These are phyloP conservation scores for Neurospora sublineolata DNA, from an alignment of 495 filamentous ascomycete species.

Conservation along the genomic window DNA sequence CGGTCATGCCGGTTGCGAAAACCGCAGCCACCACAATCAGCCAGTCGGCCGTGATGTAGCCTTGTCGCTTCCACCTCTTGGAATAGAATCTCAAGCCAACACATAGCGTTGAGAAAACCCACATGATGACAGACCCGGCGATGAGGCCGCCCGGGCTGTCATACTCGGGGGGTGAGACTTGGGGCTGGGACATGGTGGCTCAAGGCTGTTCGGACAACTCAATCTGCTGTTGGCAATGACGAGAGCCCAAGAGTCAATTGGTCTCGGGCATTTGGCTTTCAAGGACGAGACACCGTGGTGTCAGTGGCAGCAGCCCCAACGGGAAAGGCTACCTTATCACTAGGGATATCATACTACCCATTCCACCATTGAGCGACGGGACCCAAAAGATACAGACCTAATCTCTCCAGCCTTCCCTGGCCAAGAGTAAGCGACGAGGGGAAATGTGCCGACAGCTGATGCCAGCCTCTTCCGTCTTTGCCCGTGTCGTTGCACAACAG, in stretches of 20 bases:
- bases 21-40: constrained; percentile 2
- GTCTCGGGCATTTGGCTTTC: neutral
- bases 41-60: constrained; percentile 6
- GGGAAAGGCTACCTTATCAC: neutral
- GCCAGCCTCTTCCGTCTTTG: neutral
- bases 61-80: constrained; percentile 5
- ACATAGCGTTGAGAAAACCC: neutral
- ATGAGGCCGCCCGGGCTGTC: constrained; percentile 5
- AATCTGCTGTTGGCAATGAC: neutral
- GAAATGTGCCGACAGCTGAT: neutral
- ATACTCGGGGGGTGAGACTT: neutral
- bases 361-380: neutral
- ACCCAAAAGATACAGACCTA: neutral
- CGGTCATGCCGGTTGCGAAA: constrained; percentile 3
- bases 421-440: neutral
- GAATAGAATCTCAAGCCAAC: constrained; percentile 7
- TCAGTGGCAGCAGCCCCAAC: neutral
- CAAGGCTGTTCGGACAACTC: neutral
- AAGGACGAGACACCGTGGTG: neutral
- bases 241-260: neutral
- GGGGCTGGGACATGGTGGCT: neutral
- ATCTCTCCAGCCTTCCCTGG: neutral
- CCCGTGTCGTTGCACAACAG: neutral
- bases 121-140: constrained; percentile 3
- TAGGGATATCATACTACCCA: neutral